Conservation (phyloP, 495 filamentous ascomycete genomes). For the Wilcoxina mikolae region DNA sequence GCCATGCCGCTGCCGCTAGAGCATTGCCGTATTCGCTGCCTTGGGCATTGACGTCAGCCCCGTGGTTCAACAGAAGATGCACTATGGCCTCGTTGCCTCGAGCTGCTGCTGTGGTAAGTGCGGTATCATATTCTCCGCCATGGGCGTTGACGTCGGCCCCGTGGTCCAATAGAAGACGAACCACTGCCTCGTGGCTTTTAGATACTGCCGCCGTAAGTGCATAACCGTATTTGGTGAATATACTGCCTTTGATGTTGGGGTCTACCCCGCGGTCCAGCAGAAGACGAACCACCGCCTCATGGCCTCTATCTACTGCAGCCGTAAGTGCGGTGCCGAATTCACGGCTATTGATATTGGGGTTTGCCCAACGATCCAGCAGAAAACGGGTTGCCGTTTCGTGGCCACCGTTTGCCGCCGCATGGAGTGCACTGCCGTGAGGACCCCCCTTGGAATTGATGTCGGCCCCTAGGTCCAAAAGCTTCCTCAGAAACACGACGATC, state of each 20-base stretch:
- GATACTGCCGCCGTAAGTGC: background rate
- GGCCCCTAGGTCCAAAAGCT: too few species aligned
- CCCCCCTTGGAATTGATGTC: background rate
- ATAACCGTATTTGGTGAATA: background rate
- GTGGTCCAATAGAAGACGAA: too few species aligned
- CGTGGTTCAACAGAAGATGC: background rate
- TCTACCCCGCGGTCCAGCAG: background rate
- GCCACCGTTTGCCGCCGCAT: background rate
- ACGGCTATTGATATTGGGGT: background rate
- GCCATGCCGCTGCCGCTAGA: too few species aligned
- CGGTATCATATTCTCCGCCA: background rate
- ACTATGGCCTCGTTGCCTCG: background rate
- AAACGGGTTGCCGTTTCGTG: background rate
- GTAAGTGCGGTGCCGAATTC: background rate
- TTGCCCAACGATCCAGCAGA: background rate
- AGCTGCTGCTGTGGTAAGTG: background rate
- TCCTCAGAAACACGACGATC: too few species aligned
- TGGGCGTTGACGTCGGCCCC: background rate
- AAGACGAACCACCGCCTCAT: background rate
- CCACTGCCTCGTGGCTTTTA: too few species aligned
- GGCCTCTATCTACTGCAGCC: background rate
- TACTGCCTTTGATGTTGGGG: background rate
- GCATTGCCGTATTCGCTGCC: too few species aligned
- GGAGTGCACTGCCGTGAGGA: background rate
- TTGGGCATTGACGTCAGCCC: background rate